phyloP scores from a whole-genome alignment of 441 rosid species.

The Corymbia calophylla region DNA sequence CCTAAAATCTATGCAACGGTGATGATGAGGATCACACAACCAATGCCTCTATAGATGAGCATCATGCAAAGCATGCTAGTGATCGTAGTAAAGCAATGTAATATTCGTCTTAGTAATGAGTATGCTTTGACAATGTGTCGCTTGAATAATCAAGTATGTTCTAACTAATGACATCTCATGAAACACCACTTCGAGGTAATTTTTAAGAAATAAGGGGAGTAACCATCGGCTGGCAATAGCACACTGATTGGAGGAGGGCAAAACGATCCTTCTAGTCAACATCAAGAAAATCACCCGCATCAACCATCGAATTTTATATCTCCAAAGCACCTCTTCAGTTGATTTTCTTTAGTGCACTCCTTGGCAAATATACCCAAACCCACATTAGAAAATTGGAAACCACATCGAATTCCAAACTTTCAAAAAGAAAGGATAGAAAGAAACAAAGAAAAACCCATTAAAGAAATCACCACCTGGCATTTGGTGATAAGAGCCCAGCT shows the following conservation, averaged over 20 bases:
- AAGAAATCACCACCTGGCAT: not conserved
- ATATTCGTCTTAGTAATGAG: not conserved
- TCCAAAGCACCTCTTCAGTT: not conserved
- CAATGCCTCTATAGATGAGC: not conserved
- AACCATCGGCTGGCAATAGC: not conserved
- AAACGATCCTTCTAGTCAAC: not conserved
- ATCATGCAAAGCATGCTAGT: fast-evolving
- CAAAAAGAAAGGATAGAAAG: not conserved
- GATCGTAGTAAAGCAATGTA: not conserved
- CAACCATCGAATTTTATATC: not conserved
- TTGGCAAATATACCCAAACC: not conserved
- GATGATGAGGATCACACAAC: not conserved
- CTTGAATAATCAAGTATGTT: not conserved
- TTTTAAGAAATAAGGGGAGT: not conserved
- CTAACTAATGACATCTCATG: not conserved
- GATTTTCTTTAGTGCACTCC: not conserved
- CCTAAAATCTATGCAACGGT: not conserved
- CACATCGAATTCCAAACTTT: not conserved
- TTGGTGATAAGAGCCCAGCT: not conserved
- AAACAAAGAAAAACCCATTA: not conserved
- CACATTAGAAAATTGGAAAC: not conserved
- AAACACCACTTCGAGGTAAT: not conserved
- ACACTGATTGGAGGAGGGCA: not conserved
- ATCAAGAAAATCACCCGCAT: not conserved
- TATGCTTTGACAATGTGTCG: too few species aligned